phyloP scores from a whole-genome alignment of 192 early-diverging fungal genomes.

The Coemansia reversa region DNA sequence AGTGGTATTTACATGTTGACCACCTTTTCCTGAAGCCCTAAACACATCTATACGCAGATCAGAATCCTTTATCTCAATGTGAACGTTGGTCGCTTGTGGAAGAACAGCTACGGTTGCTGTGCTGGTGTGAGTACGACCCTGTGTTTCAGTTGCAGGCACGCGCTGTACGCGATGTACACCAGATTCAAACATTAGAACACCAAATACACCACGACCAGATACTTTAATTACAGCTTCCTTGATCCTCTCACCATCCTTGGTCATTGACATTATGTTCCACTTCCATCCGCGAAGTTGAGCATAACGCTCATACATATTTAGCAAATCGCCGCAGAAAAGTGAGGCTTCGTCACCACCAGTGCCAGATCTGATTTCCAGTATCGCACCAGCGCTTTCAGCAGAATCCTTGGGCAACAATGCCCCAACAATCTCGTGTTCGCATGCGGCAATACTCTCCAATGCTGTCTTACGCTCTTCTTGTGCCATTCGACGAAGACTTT shows the following conservation, averaged over 20 bases:
- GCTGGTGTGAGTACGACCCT: slow-evolving; percentile 76
- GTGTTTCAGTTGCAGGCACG: slow-evolving; percentile 73
- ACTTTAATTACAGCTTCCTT: slow-evolving; percentile 67
- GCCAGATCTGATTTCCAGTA: slow-evolving; percentile 75
- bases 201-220: slow-evolving; percentile 70
- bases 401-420: slow-evolving; percentile 66
- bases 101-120: slow-evolving; percentile 79
- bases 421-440: slow-evolving; percentile 60
- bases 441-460: slow-evolving; percentile 31
- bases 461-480: slow-evolving; percentile 60
- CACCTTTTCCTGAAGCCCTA: slow-evolving; percentile 79
- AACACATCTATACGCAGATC: slow-evolving; percentile 74
- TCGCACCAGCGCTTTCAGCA: slow-evolving; percentile 66
- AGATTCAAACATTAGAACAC: slow-evolving; percentile 74
- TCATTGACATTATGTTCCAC: slow-evolving; percentile 57
- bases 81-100: slow-evolving; percentile 69
- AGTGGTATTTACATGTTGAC: slow-evolving; percentile 94
- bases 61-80: slow-evolving; percentile 64
- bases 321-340: slow-evolving; percentile 67
- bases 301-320: slow-evolving; percentile 76
- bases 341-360: slow-evolving; percentile 79
- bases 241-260: slow-evolving; percentile 32
- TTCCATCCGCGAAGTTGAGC: slow-evolving; percentile 63
- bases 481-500: slow-evolving; percentile 56
- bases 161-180: slow-evolving; percentile 83